Percentiles rank a stretch among this genome's conserved stretches.
Evolutionary conservation across 2,329 filamentous ascomycete species (phyloP).

Genomic region (Fusarium austroafricanum): DNA sequence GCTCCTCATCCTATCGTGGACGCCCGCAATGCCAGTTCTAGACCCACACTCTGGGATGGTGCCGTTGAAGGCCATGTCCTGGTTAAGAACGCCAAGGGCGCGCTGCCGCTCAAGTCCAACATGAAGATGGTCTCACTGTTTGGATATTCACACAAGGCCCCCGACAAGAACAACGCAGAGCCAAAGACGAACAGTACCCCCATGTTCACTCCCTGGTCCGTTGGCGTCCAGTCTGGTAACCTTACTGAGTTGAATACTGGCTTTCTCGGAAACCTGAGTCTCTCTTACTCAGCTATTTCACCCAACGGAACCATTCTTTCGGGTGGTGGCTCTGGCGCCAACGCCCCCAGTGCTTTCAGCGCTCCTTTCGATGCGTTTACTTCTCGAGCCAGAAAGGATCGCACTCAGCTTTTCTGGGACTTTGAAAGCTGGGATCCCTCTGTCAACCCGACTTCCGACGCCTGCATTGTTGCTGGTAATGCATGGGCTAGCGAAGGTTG

Average conservation of each 20-base stretch:
- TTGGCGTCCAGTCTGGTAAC: conserved; percentile 8
- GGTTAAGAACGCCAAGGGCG: conserved; percentile 10
- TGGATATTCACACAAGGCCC: conserved; percentile 12
- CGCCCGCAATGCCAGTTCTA: conserved; percentile 4
- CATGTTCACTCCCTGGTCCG: not conserved
- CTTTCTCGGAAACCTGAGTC: conserved; percentile 2
- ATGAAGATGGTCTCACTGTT: conserved; percentile 14
- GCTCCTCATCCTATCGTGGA: conserved; percentile 7
- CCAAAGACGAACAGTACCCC: not conserved
- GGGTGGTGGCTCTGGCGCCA: conserved; percentile 14
- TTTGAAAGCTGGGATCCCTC: conserved; percentile 9
- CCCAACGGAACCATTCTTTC: conserved; percentile 8
- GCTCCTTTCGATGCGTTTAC: conserved; percentile 7
- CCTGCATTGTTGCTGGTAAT: conserved; percentile 86
- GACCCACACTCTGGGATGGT: not conserved
- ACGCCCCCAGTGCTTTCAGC: not conserved
- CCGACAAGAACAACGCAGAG: conserved; percentile 12
- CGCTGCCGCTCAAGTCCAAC: not conserved
- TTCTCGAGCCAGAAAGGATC: not conserved
- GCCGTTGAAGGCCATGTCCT: conserved; percentile 17
- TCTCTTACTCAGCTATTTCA: conserved; percentile 2
- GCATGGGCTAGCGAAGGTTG: conserved; percentile 82
- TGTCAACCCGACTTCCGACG: conserved; percentile 51
- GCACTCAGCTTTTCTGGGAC: conserved; percentile 5
- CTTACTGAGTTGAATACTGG: conserved; percentile 7